phyloP scores from a whole-genome alignment of 805 yeast species.

The Priceomyces haplophilus region DNA sequence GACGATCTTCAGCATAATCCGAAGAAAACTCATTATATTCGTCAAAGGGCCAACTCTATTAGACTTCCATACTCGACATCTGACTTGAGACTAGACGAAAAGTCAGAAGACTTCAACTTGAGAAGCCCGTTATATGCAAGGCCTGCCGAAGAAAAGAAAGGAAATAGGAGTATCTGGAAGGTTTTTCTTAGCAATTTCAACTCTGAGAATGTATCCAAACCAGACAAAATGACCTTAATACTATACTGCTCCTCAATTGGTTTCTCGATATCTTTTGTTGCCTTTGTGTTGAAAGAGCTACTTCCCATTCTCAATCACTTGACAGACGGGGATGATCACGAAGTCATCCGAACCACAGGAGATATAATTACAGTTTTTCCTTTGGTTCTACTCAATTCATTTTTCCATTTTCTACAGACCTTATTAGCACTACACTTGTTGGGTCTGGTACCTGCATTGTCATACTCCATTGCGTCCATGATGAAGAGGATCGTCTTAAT shows the following conservation, averaged over 20 bases:
- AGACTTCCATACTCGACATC: constrained; percentile 34
- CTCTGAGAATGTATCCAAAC: constrained; percentile 36
- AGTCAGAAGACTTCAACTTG: constrained; percentile 8
- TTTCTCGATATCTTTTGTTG: constrained; percentile 63
- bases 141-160: constrained; percentile 16
- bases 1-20: constrained; percentile 3
- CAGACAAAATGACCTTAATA: constrained; percentile 79
- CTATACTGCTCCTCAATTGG: constrained; percentile 78
- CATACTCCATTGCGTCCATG: constrained; percentile 83
- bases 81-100: constrained; percentile 30
- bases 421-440: constrained; percentile 76
- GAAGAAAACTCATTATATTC: constrained; percentile 10
- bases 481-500: constrained; percentile 86
- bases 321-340: constrained; percentile 8
- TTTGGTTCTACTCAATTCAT: constrained; percentile 61
- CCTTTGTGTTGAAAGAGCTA: constrained; percentile 67
- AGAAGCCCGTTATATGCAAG: constrained; percentile 9
- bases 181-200: constrained; percentile 13
- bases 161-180: constrained; percentile 19
- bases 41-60: constrained; percentile 20
- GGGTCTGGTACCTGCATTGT: constrained; percentile 77
- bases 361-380: constrained; percentile 41
- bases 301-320: constrained; percentile 19
- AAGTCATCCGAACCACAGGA: constrained; percentile 11
- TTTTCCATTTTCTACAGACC: constrained; percentile 77